These are phyloP conservation scores for Tolypocladium inflatum DNA, from an alignment of 2,329 filamentous ascomycete genomes.

Conservation along the genomic window DNA sequence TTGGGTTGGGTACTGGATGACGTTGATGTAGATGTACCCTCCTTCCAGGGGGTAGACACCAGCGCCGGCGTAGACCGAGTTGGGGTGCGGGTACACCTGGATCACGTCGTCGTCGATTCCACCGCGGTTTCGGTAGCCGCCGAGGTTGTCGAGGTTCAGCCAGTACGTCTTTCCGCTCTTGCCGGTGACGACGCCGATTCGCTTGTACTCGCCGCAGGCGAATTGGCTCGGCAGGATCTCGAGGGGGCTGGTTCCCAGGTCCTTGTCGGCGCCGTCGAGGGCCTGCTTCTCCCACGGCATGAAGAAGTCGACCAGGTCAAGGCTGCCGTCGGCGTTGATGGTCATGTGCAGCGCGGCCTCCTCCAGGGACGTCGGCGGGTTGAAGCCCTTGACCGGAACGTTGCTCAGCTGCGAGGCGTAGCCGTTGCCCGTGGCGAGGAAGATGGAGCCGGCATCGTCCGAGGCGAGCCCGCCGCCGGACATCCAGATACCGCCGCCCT, in stretches of 20 bases:
- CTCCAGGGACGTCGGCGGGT: slow-evolving; percentile 30
- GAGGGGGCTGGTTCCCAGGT: slow-evolving; percentile 37
- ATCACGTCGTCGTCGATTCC: slow-evolving; percentile 31
- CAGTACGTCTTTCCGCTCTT: slow-evolving; percentile 41
- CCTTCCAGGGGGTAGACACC: slow-evolving; percentile 39
- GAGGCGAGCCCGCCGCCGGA: slow-evolving; percentile 28
- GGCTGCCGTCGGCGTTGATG: slow-evolving; percentile 27
- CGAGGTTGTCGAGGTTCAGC: slow-evolving; percentile 29
- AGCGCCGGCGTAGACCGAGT: slow-evolving; percentile 35
- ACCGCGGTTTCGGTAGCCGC: slow-evolving; percentile 27
- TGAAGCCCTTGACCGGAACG: slow-evolving; percentile 26
- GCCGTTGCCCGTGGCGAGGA: slow-evolving; percentile 28
- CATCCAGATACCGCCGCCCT: slow-evolving; percentile 35
- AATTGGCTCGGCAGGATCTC: slow-evolving; percentile 32
- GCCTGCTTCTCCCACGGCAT: slow-evolving; percentile 43
- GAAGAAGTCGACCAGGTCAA: slow-evolving; percentile 41
- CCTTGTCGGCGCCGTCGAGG: slow-evolving; percentile 39
- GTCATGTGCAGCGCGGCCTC: slow-evolving; percentile 35
- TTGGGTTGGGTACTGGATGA: slow-evolving; percentile 43
- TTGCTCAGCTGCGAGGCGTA: slow-evolving; percentile 29
- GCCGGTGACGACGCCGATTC: slow-evolving; percentile 39
- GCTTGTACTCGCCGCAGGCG: slow-evolving; percentile 29
- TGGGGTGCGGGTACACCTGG: slow-evolving; percentile 32
- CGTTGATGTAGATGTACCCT: slow-evolving; percentile 38
- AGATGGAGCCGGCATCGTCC: slow-evolving; percentile 28